Conservation (phyloP, 2,329 filamentous ascomycete genomes). For the Coniochaeta sp. region DNA sequence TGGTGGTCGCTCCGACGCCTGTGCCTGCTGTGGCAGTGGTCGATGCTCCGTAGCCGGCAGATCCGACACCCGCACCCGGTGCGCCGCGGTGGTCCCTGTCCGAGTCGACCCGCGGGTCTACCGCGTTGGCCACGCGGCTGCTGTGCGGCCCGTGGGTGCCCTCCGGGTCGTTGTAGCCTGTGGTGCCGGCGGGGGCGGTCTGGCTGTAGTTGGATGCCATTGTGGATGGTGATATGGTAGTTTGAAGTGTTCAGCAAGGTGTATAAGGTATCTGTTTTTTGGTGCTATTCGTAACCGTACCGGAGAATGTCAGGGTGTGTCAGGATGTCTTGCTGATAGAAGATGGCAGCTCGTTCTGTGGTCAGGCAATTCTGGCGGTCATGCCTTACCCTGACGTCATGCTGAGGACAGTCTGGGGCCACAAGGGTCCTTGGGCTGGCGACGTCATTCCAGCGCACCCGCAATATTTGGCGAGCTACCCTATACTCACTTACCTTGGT, state of each 20-base stretch:
- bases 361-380: too few species aligned
- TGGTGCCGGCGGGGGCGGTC: background rate
- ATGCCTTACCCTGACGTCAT: background rate
- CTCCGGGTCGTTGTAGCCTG: conserved; percentile 3
- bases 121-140: background rate
- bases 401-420: background rate
- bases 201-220: background rate
- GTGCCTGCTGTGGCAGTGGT: background rate
- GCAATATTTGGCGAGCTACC: background rate
- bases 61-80: background rate
- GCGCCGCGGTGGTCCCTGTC: conserved; percentile 25
- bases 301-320: too few species aligned
- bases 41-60: background rate
- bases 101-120: conserved; percentile 42
- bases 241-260: background rate
- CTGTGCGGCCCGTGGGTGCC: conserved; percentile 4
- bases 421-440: background rate
- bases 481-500: background rate
- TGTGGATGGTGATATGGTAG: background rate
- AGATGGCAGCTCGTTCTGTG: background rate
- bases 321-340: too few species aligned
- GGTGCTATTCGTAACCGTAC: too few species aligned
- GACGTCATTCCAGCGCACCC: background rate
- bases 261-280: background rate
- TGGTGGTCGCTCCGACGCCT: background rate